These are phyloP conservation scores for Phenoliferia sp. DNA, from an alignment of 1,284 basidiomycete species.

Conservation along the genomic window DNA sequence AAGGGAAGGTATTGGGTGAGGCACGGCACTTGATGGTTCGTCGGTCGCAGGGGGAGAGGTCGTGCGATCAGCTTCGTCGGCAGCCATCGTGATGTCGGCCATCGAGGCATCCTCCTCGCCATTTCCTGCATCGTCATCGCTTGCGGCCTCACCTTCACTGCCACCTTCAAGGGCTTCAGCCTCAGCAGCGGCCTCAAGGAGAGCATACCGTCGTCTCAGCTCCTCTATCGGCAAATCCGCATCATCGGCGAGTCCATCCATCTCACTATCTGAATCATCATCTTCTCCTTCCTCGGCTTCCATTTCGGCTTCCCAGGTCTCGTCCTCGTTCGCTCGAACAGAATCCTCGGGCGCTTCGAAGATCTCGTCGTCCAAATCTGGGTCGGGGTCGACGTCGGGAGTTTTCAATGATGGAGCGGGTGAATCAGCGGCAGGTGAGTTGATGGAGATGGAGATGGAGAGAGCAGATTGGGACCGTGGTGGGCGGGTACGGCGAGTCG, in stretches of 20 bases:
- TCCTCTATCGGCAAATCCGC: slow-evolving; percentile 53
- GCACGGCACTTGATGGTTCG: background rate
- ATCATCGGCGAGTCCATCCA: slow-evolving; percentile 50
- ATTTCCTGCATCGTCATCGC: background rate
- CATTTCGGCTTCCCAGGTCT: slow-evolving; percentile 45
- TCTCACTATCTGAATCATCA: slow-evolving; percentile 45
- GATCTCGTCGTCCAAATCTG: slow-evolving; percentile 11
- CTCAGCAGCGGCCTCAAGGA: slow-evolving; percentile 17
- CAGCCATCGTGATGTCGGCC: too few species aligned
- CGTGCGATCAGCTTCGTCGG: background rate
- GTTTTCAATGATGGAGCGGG: background rate
- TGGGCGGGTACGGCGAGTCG: background rate
- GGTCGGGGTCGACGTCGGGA: slow-evolving; percentile 9
- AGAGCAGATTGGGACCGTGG: slow-evolving; percentile 8
- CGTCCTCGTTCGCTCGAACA: slow-evolving; percentile 40
- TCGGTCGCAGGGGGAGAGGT: background rate
- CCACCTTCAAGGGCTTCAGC: slow-evolving; percentile 12
- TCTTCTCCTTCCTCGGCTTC: slow-evolving; percentile 38
- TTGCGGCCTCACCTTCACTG: background rate
- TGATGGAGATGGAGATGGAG: slow-evolving; percentile 21
- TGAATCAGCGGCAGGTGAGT: slow-evolving; percentile 7
- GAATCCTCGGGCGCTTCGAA: slow-evolving; percentile 26
- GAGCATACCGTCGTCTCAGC: slow-evolving; percentile 50
- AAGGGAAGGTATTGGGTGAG: too few species aligned
- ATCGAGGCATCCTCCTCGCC: slow-evolving; percentile 15